phyloP scores from a whole-genome alignment of 2,329 filamentous ascomycete species.

The Venturia nashicola region DNA sequence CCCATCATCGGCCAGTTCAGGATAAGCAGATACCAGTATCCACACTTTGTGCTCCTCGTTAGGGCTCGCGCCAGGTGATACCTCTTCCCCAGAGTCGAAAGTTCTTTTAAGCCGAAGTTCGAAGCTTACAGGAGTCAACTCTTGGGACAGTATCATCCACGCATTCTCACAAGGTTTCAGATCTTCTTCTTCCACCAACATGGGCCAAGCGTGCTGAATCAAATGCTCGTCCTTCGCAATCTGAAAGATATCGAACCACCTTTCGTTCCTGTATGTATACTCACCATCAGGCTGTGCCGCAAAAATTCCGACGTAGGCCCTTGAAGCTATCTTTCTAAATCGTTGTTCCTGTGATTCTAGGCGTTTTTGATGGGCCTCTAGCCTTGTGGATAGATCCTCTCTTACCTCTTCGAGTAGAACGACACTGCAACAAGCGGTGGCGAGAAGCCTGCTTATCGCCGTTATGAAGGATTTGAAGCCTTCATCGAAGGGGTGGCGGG shows the following conservation, averaged over 20 bases:
- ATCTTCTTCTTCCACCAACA: constrained; percentile 6
- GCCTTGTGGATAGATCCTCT: neutral
- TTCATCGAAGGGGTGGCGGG: constrained; percentile 1
- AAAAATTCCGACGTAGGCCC: constrained; percentile 53
- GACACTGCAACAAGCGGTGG: neutral
- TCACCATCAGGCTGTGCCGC: constrained; percentile 15
- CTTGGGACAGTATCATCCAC: neutral
- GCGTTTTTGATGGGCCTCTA: neutral
- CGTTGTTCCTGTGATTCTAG: constrained; percentile 10
- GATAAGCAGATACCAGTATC: constrained; percentile 18
- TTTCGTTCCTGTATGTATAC: neutral
- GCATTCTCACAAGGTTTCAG: neutral
- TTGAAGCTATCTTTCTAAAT: constrained; percentile 25
- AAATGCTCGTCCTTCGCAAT: neutral
- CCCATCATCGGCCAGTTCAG: constrained; percentile 7
- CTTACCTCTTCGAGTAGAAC: neutral
- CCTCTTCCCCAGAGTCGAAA: constrained; percentile 19
- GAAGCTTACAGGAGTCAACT: constrained; percentile 2
- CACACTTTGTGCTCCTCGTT: constrained; percentile 14
- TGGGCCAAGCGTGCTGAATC: constrained; percentile 10
- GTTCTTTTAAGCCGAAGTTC: constrained; percentile 16
- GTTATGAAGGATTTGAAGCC: neutral
- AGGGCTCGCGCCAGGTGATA: neutral
- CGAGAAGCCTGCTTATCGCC: neutral
- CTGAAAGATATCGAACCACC: neutral